Evolutionary conservation across 352 stramenopile genomes (phyloP), one percentile per base, ranked within the genome.

Genomic region (Phytophthora sp.): DNA sequence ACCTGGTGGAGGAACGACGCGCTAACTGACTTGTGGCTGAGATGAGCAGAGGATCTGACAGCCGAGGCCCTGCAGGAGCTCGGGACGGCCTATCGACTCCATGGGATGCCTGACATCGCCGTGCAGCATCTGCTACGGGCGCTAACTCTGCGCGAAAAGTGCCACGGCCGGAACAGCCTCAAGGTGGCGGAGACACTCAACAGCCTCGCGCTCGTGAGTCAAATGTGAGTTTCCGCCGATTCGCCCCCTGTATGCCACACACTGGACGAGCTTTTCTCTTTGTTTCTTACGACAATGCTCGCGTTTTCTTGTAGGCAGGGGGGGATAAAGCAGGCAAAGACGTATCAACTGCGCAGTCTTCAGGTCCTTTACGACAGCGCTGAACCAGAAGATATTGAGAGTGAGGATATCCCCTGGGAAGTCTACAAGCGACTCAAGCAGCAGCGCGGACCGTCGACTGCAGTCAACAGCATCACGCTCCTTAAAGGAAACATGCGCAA

Each of bases 171-270:
- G 15, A 77, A 86, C 62, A 91, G 79, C 60, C 57, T 78, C 66
- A 89, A 91, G 46, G 84, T 89, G 45, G 82, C 85, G 35, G 85
- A 91, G 66, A 93, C 85, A 18, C 79, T 93, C 66, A 93, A 90
- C 63, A 93, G 85, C 47, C 71, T 93, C 33, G 77, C 81, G 11
- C 73, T 93, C 35, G 62, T 91, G 11, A 63, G 61, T 33, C 76
- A 82, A 49, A 42, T 66, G 77, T 90, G 67, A 55, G 76, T n/a
- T 18, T 15, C 29, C 12, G 29, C 33, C 15, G 13, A 41, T 12
- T 42, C 4, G 16, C 12, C 21, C 33, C n/a, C 31, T 20, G 26
- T 47, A n/a, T n/a, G n/a, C n/a, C n/a, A n/a, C n/a, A n/a, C n/a
- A n/a, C n/a, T n/a, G n/a, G n/a, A n/a, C n/a, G n/a, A n/a, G n/a